Evolutionary conservation across 495 filamentous ascomycete species (phyloP).

Genomic region (Penicillium robsamsonii): DNA sequence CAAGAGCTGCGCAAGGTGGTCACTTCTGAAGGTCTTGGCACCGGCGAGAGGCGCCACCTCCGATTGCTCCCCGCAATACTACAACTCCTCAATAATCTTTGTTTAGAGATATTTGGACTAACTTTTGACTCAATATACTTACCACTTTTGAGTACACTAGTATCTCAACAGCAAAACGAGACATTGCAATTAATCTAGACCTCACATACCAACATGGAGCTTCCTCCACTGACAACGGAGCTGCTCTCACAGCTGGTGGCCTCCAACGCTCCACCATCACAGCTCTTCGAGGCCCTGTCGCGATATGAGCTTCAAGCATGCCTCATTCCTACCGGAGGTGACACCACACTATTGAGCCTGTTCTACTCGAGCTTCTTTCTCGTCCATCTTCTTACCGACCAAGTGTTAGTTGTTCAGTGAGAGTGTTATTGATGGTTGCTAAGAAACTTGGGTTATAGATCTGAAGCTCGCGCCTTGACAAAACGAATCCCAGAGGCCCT

Average conservation of each 20-base stretch:
- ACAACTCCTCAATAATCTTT: constrained; percentile 11
- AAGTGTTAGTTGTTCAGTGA: constrained; percentile 39
- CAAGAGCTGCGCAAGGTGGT: constrained; percentile 50
- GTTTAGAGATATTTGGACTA: constrained; percentile 3
- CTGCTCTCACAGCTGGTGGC: constrained; percentile 39
- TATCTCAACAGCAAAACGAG: neutral
- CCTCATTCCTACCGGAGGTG: constrained; percentile 25
- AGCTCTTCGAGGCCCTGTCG: constrained; percentile 45
- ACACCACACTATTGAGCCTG: constrained; percentile 37
- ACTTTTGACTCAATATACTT: neutral
- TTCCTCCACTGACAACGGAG: constrained; percentile 35
- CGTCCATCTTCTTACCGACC: constrained; percentile 50
- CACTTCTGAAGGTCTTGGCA: constrained; percentile 39
- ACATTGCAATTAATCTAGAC: neutral
- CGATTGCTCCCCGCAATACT: constrained; percentile 37
- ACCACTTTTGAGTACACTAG: neutral
- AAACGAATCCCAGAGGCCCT: constrained; percentile 46
- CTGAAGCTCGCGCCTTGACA: constrained; percentile 52
- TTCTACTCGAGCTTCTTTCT: constrained; percentile 55
- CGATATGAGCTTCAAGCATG: constrained; percentile 46
- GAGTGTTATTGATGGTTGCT: constrained; percentile 2
- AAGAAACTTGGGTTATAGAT: constrained; percentile 26
- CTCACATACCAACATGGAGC: constrained; percentile 29
- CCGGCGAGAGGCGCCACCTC: constrained; percentile 33
- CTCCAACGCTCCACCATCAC: constrained; percentile 35